Conservation (phyloP, 768 basidiomycete species). For the Tylopilus intermedius region DNA sequence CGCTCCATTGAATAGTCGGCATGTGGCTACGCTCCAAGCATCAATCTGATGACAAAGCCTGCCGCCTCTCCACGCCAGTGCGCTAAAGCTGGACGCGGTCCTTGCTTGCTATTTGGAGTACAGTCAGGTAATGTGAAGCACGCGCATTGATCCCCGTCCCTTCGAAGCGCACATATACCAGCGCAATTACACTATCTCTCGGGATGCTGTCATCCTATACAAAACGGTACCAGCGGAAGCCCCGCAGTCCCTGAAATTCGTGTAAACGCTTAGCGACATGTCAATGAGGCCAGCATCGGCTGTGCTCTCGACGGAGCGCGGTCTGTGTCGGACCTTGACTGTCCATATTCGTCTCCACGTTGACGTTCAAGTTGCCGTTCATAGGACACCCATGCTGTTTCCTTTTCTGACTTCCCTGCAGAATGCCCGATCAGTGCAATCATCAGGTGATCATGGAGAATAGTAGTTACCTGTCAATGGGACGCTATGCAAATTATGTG, state of each 20-base stretch:
- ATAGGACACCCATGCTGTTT: constrained; percentile 10
- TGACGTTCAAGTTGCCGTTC: constrained; percentile 15
- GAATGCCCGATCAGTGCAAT: constrained; percentile 20
- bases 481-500: constrained; percentile 18
- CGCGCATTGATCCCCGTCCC: constrained; percentile 24
- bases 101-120: constrained; percentile 15
- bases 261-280: constrained; percentile 11
- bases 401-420: constrained; percentile 24
- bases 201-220: constrained; percentile 27
- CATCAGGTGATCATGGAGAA: constrained; percentile 18
- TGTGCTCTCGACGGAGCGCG: constrained; percentile 18
- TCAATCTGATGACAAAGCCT: constrained; percentile 4
- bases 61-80: constrained; percentile 11
- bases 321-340: constrained; percentile 17
- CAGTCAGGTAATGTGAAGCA: constrained; percentile 16
- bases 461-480: neutral
- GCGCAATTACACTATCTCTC: constrained; percentile 10
- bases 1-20: constrained; percentile 4
- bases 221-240: constrained; percentile 18
- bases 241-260: constrained; percentile 21
- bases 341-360: constrained; percentile 13
- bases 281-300: constrained; percentile 22
- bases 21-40: constrained; percentile 2
- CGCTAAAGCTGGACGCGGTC: constrained; percentile 9
- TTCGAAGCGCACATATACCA: constrained; percentile 18